Evolutionary conservation across 176 grass and related monocot species (phyloP).

Genomic region (Puya raimondii): DNA sequence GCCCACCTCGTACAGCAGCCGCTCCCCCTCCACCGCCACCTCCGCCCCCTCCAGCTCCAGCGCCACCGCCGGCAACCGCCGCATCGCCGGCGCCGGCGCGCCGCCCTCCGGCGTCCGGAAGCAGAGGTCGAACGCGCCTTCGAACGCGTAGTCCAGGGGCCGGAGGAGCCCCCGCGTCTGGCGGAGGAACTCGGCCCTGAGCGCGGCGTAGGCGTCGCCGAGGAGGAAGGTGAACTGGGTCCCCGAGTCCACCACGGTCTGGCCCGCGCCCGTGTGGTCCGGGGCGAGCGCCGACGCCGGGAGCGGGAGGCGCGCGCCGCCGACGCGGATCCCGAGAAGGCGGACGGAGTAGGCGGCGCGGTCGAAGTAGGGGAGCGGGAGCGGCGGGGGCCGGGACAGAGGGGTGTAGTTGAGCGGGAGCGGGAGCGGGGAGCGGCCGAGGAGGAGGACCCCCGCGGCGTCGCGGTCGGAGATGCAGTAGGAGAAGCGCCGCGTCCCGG

Average conservation of each 20-base stretch:
- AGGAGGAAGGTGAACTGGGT: slow-evolving; percentile 98
- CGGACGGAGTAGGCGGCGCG: slow-evolving; percentile 87
- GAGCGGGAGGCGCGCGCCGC: slow-evolving; percentile 38
- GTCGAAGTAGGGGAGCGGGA: slow-evolving; percentile 93
- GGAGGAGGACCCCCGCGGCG: slow-evolving; percentile 68
- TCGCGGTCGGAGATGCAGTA: slow-evolving; percentile 97
- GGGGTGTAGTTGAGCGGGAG: slow-evolving; percentile 92
- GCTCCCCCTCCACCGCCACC: slow-evolving; percentile 53
- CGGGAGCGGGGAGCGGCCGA: slow-evolving; percentile 72
- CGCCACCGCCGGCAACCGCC: slow-evolving; percentile 36
- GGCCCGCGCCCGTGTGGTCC: slow-evolving; percentile 89
- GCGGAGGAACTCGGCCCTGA: slow-evolving; percentile 53
- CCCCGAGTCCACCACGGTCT: slow-evolving; percentile 96
- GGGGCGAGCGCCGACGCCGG: slow-evolving; percentile 57
- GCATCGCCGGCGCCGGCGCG: neutral
- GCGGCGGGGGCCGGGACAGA: slow-evolving; percentile 36
- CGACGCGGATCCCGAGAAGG: slow-evolving; percentile 77
- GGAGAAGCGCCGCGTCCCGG: slow-evolving; percentile 67
- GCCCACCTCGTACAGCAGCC: slow-evolving; percentile 69
- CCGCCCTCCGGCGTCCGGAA: slow-evolving; percentile 47
- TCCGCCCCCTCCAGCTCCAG: slow-evolving; percentile 68
- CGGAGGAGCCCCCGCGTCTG: slow-evolving; percentile 41
- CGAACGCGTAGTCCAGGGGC: slow-evolving; percentile 56
- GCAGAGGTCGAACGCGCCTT: slow-evolving; percentile 73
- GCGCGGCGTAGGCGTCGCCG: slow-evolving; percentile 51